Conservation (phyloP, 495 filamentous ascomycete species). For the Annulohypoxylon nitens region DNA sequence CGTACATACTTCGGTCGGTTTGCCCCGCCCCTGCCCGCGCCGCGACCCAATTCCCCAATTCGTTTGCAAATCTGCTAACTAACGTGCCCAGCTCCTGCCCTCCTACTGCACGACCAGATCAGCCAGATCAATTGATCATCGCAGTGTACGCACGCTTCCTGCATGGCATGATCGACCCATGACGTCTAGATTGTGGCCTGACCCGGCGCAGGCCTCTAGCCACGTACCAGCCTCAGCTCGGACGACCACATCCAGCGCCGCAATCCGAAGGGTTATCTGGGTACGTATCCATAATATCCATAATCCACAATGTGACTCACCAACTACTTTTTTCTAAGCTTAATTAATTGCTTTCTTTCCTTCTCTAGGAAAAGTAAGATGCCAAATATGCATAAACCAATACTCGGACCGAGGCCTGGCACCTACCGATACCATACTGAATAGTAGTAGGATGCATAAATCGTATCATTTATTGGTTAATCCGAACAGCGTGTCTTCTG, state of each 20-base stretch:
- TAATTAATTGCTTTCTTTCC: background rate
- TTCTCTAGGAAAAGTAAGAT: background rate
- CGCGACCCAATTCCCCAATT: slow-evolving; percentile 12
- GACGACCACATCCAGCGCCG: slow-evolving; percentile 29
- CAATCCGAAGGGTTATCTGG: slow-evolving; percentile 32
- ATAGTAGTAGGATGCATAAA: background rate
- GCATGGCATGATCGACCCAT: slow-evolving; percentile 48
- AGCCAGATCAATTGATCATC: slow-evolving; percentile 2
- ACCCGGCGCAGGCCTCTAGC: slow-evolving; percentile 23
- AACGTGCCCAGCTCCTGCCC: slow-evolving; percentile 5
- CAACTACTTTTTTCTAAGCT: background rate
- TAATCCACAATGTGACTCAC: slow-evolving; percentile 12
- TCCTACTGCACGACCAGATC: background rate
- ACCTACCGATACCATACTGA: slow-evolving; percentile 1
- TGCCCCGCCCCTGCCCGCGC: slow-evolving; percentile 25
- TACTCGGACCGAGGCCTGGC: slow-evolving; percentile 9
- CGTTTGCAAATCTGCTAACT: background rate
- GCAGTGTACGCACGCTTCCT: slow-evolving; percentile 21
- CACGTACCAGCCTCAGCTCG: slow-evolving; percentile 29
- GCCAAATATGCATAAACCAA: background rate
- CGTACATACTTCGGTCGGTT: slow-evolving; percentile 6
- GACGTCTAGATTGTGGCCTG: slow-evolving; percentile 46
- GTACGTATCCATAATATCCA: background rate
- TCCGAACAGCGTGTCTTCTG: slow-evolving; percentile 3
- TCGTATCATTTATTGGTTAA: slow-evolving; percentile 9